Conservation (phyloP, 75 land plant species). For the Pinus albicaulis region DNA sequence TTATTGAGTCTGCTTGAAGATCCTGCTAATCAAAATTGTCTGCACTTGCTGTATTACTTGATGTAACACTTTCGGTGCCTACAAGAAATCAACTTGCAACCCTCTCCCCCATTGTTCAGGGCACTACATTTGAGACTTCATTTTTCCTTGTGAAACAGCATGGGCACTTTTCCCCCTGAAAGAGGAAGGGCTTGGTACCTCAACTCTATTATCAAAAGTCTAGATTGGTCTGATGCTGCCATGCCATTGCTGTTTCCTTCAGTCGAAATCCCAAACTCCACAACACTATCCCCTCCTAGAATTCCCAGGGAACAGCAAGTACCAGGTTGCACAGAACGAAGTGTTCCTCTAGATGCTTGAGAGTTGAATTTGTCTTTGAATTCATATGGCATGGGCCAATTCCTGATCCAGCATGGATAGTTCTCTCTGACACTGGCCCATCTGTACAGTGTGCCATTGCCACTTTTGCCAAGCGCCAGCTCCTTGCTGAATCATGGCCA, state of each 20-base stretch:
- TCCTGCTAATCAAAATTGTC: conserved; percentile 24
- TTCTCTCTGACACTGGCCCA: conserved; percentile 10
- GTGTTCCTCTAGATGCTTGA: conserved; percentile 7
- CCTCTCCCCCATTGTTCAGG: background rate
- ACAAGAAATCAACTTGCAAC: background rate
- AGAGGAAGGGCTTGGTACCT: background rate
- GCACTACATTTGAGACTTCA: background rate
- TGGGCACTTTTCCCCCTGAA: background rate
- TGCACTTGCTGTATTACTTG: conserved; percentile 6
- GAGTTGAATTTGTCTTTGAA: background rate
- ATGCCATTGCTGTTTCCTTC: background rate
- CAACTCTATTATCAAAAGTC: no score
- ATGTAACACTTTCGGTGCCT: conserved; percentile 8
- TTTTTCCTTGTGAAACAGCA: background rate
- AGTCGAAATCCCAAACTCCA: background rate
- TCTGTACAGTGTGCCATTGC: background rate
- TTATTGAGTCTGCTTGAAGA: conserved; percentile 1
- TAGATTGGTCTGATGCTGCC: background rate
- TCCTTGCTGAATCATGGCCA: conserved; percentile 9
- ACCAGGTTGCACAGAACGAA: background rate
- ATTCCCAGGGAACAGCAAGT: background rate
- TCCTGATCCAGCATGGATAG: background rate
- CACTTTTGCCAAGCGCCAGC: background rate
- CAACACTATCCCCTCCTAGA: background rate
- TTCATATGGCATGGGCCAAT: conserved; percentile 5